phyloP scores from a whole-genome alignment of 1,284 basidiomycete genomes.

The Ceratobasidium sp. region DNA sequence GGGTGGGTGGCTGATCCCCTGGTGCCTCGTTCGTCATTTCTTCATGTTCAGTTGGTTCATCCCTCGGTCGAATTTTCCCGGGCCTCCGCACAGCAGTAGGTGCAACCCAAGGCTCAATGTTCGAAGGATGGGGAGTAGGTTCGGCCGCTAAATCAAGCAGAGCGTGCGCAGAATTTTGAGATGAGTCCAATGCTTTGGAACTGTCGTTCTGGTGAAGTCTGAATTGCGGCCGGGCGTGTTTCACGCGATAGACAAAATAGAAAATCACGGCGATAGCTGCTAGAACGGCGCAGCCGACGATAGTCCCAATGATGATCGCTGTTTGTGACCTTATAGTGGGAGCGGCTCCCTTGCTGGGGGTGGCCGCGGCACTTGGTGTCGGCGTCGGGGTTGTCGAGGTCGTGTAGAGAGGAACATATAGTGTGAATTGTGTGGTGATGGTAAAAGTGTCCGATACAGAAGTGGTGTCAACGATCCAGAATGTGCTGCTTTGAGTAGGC shows the following conservation, averaged over 20 bases:
- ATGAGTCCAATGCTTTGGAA: slow-evolving; percentile 2
- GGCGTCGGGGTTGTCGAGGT: slow-evolving; percentile 6
- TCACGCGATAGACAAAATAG: not conserved
- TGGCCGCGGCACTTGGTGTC: not conserved
- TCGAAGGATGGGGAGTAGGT: slow-evolving; percentile 28
- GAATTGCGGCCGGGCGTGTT: not conserved
- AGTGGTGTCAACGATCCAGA: slow-evolving; percentile 40
- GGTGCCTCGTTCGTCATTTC: not conserved
- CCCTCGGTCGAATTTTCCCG: not conserved
- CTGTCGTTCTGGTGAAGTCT: not conserved
- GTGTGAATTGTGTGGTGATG: slow-evolving; percentile 23
- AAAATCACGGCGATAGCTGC: not conserved
- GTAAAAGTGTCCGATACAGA: slow-evolving; percentile 35
- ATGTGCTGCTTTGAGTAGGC: slow-evolving; percentile 19
- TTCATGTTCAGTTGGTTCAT: not conserved
- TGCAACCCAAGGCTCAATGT: slow-evolving; percentile 36
- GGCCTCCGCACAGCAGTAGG: not conserved
- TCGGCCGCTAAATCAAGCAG: slow-evolving; percentile 31
- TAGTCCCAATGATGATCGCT: slow-evolving; percentile 7
- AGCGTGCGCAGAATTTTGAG: slow-evolving; percentile 17
- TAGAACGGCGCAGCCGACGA: not conserved
- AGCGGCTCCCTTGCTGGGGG: no score
- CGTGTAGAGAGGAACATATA: slow-evolving; percentile 34
- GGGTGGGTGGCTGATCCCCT: not conserved
- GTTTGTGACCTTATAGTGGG: not conserved